These are phyloP conservation scores for Lathyrus tuberosus DNA, from an alignment of 306 rosid genomes.

Conservation along the genomic window DNA sequence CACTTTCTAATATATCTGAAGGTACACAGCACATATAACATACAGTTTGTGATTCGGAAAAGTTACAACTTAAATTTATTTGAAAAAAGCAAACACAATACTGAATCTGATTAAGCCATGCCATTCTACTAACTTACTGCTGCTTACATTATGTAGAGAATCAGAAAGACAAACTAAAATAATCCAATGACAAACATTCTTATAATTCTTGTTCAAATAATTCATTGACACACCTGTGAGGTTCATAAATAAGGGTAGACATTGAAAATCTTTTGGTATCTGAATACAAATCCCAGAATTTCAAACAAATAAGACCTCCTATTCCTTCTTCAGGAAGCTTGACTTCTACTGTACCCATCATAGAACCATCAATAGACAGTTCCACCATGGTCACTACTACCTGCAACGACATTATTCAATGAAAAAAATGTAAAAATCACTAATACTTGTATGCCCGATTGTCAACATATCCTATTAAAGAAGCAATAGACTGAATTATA, in stretches of 20 bases:
- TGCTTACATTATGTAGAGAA: conserved; percentile 21
- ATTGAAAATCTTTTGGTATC: conserved; percentile 63
- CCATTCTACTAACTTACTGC: conserved; percentile 3
- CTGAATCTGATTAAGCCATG: background rate
- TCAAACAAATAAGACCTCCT: conserved; percentile 82
- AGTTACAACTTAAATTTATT: background rate
- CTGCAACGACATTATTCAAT: conserved; percentile 50
- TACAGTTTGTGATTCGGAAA: conserved; percentile 30
- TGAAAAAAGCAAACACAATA: conserved; percentile 9
- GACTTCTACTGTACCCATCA: conserved; percentile 88
- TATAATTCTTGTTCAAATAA: too few species aligned
- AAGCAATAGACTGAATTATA: background rate
- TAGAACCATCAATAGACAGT: conserved; percentile 78
- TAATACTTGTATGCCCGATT: conserved; percentile 9
- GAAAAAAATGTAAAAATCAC: conserved; percentile 24
- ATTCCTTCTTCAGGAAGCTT: conserved; percentile 83
- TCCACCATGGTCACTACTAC: conserved; percentile 68
- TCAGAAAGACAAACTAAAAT: background rate
- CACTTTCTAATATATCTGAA: conserved; percentile 22
- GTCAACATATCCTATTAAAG: conserved; percentile 8
- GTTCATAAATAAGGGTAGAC: conserved; percentile 88
- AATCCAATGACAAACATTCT: too few species aligned
- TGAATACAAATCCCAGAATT: conserved; percentile 79
- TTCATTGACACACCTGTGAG: conserved; percentile 72
- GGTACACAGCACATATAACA: conserved; percentile 8